A percentile compares a stretch with the other conserved stretches of the same genome.
phyloP scores from a whole-genome alignment of 2,329 filamentous ascomycete species.

The Fusarium circinatum region DNA sequence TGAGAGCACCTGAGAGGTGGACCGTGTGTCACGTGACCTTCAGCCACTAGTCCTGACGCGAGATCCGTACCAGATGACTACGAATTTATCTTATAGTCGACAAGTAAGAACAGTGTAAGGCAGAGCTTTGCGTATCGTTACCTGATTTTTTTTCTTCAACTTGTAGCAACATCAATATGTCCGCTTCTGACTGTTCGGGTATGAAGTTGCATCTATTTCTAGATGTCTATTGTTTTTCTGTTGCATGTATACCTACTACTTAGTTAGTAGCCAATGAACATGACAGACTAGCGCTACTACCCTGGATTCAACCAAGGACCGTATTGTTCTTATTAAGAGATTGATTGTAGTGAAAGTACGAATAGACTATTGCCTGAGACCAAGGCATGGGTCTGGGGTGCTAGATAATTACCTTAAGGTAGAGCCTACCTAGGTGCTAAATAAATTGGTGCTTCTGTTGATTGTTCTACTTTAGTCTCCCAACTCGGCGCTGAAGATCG shows the following conservation, averaged over 20 bases:
- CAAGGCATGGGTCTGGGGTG: background rate
- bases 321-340: background rate
- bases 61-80: background rate
- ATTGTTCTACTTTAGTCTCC: background rate
- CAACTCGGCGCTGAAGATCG: background rate
- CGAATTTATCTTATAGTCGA: background rate
- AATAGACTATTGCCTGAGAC: background rate
- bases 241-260: background rate
- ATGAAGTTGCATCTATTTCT: background rate
- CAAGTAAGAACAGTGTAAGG: background rate
- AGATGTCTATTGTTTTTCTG: background rate
- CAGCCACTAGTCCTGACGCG: background rate
- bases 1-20: slow-evolving; percentile 26
- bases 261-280: slow-evolving; percentile 12
- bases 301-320: slow-evolving; percentile 1
- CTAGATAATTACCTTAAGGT: no score
- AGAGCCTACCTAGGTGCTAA: background rate
- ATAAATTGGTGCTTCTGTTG: background rate
- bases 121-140: background rate
- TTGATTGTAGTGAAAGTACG: background rate
- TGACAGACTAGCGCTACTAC: slow-evolving; percentile 6
- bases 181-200: background rate
- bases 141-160: background rate
- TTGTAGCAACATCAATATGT: background rate
- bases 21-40: slow-evolving; percentile 31